phyloP scores from a whole-genome alignment of 2,329 filamentous ascomycete genomes.

The Corinectria fuckeliana region DNA sequence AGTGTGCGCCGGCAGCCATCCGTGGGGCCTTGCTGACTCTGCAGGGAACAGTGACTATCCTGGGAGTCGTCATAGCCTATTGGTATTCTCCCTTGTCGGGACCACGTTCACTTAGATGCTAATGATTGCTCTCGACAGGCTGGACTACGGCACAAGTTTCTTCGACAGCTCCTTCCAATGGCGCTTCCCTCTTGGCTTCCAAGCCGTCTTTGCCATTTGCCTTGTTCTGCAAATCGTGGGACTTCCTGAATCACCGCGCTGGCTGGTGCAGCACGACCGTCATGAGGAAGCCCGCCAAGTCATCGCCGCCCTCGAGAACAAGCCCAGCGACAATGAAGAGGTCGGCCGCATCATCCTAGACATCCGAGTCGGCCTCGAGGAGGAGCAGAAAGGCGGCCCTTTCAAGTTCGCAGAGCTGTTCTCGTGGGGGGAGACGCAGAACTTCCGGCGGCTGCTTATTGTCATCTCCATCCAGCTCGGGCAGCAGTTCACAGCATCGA shows the following conservation, averaged over 20 bases:
- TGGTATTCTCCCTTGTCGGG: too few species aligned
- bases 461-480: constrained; percentile 36
- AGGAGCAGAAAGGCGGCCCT: constrained; percentile 41
- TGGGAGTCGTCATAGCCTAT: constrained; percentile 14
- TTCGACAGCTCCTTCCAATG: constrained; percentile 38
- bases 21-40: constrained; percentile 7
- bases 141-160: constrained; percentile 16
- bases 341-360: too few species aligned
- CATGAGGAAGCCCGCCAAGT: constrained; percentile 48
- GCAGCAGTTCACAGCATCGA: constrained; percentile 38
- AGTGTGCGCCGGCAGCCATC: constrained; percentile 12
- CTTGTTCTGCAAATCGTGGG: constrained; percentile 39
- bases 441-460: constrained; percentile 28
- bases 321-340: too few species aligned
- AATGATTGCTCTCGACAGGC: not conserved
- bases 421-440: constrained; percentile 11
- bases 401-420: constrained; percentile 36
- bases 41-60: constrained; percentile 10
- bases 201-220: constrained; percentile 47
- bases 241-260: constrained; percentile 53
- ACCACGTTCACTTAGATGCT: too few species aligned
- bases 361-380: too few species aligned
- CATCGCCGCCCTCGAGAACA: constrained; percentile 30
- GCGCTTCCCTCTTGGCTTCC: constrained; percentile 51
- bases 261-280: constrained; percentile 43